Evolutionary conservation across 352 stramenopile genomes (phyloP).

Genomic region (Phytopythium mirpurense): DNA sequence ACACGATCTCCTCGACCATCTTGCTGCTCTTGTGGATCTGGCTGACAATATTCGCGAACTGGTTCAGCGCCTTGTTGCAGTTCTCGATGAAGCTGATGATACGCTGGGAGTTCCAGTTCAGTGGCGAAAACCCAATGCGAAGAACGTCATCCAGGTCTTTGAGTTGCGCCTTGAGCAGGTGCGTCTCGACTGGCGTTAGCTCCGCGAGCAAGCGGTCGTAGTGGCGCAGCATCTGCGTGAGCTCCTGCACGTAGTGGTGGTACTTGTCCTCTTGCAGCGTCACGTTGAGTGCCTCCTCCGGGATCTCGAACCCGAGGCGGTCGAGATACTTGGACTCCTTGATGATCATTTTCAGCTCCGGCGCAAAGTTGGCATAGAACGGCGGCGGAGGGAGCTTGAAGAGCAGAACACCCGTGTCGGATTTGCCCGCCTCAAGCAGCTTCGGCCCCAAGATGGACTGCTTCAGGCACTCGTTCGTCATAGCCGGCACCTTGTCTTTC

Average conservation of each 20-base stretch:
- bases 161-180: conserved; percentile 87
- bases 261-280: conserved; percentile 97
- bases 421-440: conserved; percentile 69
- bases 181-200: conserved; percentile 87
- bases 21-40: conserved; percentile 95
- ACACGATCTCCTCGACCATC: conserved; percentile 94
- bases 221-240: conserved; percentile 89
- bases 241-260: conserved; percentile 90
- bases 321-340: conserved; percentile 95
- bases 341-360: conserved; percentile 93
- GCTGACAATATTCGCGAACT: conserved; percentile 91
- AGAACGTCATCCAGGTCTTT: conserved; percentile 86
- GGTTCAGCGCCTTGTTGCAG: conserved; percentile 90
- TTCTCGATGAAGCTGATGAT: conserved; percentile 94
- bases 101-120: conserved; percentile 97
- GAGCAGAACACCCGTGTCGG: conserved; percentile 65
- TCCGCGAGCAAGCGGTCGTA: conserved; percentile 85
- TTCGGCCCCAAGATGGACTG: conserved; percentile 90
- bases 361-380: conserved; percentile 93
- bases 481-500: conserved; percentile 78
- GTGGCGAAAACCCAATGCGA: conserved; percentile 88
- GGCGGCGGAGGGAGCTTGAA: conserved; percentile 87
- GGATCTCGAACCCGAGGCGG: conserved; percentile 93
- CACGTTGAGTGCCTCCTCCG: conserved; percentile 93
- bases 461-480: conserved; percentile 93